These are phyloP conservation scores for Medicago truncatula DNA, from an alignment of 306 rosid genomes.

Conservation along the genomic window DNA sequence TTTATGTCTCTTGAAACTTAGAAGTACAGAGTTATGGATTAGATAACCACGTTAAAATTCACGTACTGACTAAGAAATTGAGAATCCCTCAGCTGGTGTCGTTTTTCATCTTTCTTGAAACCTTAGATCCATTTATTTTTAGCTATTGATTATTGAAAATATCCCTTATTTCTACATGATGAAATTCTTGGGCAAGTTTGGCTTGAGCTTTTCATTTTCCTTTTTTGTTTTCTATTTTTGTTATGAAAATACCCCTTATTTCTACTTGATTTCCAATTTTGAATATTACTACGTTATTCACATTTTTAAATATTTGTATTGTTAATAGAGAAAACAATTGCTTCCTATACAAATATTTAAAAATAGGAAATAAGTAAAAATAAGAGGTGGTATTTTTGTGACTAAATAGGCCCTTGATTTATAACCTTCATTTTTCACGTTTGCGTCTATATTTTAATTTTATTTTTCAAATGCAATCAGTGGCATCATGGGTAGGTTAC, in stretches of 20 bases:
- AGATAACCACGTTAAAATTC: background rate
- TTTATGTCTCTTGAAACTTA: background rate
- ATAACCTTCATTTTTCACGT: background rate
- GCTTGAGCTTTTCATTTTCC: background rate
- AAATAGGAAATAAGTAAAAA: too few species aligned
- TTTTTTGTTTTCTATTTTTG: background rate
- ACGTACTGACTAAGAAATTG: background rate
- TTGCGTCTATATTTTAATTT: background rate
- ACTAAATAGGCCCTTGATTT: background rate
- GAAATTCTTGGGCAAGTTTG: background rate
- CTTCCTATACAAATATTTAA: too few species aligned
- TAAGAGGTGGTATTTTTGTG: background rate
- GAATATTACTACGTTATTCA: too few species aligned
- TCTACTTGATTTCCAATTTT: background rate
- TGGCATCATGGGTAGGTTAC: background rate
- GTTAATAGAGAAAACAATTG: too few species aligned
- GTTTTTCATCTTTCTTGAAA: slow-evolving; percentile 2
- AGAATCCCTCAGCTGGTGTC: background rate
- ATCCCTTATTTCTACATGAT: background rate
- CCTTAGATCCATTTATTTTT: slow-evolving; percentile 5
- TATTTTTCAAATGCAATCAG: background rate
- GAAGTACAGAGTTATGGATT: background rate
- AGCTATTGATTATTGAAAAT: background rate
- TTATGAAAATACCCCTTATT: background rate
- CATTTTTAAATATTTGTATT: too few species aligned